Evolutionary conservation across 2,329 filamentous ascomycete genomes (phyloP), one percentile per base, ranked within the genome.

Genomic region (Seiridium cupressi): DNA sequence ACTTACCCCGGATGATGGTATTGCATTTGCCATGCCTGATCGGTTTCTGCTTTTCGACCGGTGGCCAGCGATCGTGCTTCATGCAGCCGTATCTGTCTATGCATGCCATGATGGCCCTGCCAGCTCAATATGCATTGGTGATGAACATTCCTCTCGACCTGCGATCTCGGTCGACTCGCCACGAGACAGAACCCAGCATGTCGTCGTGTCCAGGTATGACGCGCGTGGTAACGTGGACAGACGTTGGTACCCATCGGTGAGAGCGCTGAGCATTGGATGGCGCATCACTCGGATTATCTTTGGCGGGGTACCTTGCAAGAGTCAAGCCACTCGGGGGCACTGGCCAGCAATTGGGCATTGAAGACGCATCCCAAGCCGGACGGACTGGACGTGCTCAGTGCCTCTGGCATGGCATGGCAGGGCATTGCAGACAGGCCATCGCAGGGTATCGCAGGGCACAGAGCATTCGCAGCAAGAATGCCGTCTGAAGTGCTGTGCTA

Each of bases 161-260:
- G 49, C 49, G 49, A 53, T 38, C 49, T 53, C 49, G 49, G 31
- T 53, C 35, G 34, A 34, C 38, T 10, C n/a, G 35, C 49, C 49
- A 53, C 49, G 49, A 40, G 49, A 35, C 35, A 32, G 9, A 32
- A 26, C 38, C 31, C 32, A 53, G 49, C 49, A 36, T 13, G 54
- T 46, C 47, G 59, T 46, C 59, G 60, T 62, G 62, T 57, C 48
- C 36, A 42, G 44, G 44, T 51, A 56, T 53, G 60, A 35, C 62
- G 58, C 54, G 65, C 60, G 61, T 64, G 66, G 66, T 66, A 66
- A 67, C 64, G 61, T 60, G 55, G 64, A 60, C 61, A 51, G 49
- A 65, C 64, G 66, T 60, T 63, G 63, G 64, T 59, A 66, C 63
- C 66, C 67, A 68, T 69, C 67, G 66, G 67, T 68, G 66, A 69